These are phyloP conservation scores for Sungouiella blattae DNA, from an alignment of 805 yeast species.

Conservation along the genomic window DNA sequence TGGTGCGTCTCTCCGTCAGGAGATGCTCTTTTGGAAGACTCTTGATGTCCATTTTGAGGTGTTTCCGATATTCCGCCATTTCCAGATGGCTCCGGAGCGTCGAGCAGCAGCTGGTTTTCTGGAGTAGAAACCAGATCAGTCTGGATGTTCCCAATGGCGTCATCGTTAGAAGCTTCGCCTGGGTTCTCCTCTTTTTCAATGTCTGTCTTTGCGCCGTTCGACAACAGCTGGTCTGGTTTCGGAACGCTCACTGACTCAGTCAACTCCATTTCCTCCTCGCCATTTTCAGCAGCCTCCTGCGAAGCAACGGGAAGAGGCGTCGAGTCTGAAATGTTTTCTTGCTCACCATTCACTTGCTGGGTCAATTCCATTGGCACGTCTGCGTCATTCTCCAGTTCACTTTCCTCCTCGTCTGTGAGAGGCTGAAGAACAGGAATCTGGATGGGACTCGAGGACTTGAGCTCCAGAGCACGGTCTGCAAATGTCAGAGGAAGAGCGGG, in stretches of 20 bases:
- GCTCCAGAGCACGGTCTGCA: neutral
- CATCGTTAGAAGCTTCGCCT: neutral
- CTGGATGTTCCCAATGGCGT: neutral
- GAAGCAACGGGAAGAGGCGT: neutral
- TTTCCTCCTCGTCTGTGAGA: slow-evolving; percentile 2
- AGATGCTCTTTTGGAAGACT: neutral
- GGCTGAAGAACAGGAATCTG: neutral
- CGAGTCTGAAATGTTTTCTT: too few species aligned
- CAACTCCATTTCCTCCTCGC: neutral
- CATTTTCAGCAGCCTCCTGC: neutral
- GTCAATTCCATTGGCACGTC: slow-evolving; percentile 25
- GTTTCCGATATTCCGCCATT: too few species aligned
- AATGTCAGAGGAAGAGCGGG: neutral
- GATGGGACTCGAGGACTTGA: neutral
- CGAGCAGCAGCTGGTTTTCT: neutral
- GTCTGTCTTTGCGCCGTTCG: neutral
- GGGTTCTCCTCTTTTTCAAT: neutral
- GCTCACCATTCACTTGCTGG: slow-evolving; percentile 10
- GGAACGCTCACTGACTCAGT: neutral
- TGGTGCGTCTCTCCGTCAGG: neutral
- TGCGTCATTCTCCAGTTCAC: slow-evolving; percentile 4
- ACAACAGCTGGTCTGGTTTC: too few species aligned
- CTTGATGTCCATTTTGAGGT: neutral
- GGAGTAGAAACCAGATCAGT: neutral
- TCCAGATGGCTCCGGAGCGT: neutral